Evolutionary conservation across 495 filamentous ascomycete genomes (phyloP).

Genomic region (Penicillium goetzii): DNA sequence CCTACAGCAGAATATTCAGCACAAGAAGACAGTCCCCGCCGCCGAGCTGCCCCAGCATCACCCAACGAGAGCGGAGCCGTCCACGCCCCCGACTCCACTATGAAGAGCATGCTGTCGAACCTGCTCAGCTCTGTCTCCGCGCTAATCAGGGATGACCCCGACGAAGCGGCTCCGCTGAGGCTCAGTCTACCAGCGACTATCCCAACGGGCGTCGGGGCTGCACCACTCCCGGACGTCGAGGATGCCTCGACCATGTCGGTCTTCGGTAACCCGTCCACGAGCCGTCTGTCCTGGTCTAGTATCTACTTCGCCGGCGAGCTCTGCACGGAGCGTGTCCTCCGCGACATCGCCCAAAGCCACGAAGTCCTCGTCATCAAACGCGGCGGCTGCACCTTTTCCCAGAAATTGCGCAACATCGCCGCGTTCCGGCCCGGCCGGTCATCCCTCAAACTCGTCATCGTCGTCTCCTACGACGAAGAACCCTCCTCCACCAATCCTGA

Average conservation of each 20-base stretch:
- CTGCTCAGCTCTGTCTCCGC: slow-evolving; percentile 63
- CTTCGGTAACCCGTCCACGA: slow-evolving; percentile 43
- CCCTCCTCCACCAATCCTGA: neutral
- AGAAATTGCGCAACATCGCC: slow-evolving; percentile 84
- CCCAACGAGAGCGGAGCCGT: slow-evolving; percentile 29
- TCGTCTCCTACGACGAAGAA: slow-evolving; percentile 69
- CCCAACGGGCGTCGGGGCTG: slow-evolving; percentile 74
- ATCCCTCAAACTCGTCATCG: slow-evolving; percentile 76
- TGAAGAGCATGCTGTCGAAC: slow-evolving; percentile 57
- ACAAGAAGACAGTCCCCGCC: slow-evolving; percentile 24
- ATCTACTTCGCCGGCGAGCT: slow-evolving; percentile 73
- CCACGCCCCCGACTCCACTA: slow-evolving; percentile 49
- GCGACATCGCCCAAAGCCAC: slow-evolving; percentile 62
- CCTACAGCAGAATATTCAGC: slow-evolving; percentile 29
- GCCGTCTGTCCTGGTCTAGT: slow-evolving; percentile 62
- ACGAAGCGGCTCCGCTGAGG: slow-evolving; percentile 38
- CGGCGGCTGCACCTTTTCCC: slow-evolving; percentile 80
- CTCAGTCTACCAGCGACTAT: slow-evolving; percentile 67
- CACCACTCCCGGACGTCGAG: slow-evolving; percentile 68
- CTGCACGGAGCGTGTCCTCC: slow-evolving; percentile 66
- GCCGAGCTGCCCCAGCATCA: slow-evolving; percentile 20
- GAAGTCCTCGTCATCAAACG: slow-evolving; percentile 83
- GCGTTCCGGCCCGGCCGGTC: slow-evolving; percentile 62
- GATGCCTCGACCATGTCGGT: slow-evolving; percentile 56
- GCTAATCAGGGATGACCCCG: slow-evolving; percentile 50